phyloP scores from a whole-genome alignment of 2,329 filamentous ascomycete species.

The Fusarium acutatum region DNA sequence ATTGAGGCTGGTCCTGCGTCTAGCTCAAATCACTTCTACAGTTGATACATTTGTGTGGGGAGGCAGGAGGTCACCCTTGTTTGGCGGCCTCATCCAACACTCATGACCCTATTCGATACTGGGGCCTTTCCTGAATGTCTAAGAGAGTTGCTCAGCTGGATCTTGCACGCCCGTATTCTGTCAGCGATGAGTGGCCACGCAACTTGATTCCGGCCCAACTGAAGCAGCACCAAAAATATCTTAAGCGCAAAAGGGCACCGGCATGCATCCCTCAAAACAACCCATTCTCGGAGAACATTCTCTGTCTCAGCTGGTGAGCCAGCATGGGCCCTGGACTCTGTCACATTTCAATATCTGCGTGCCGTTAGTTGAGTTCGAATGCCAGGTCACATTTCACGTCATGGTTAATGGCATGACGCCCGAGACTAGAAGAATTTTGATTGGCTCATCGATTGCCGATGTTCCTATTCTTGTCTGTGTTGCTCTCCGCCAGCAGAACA shows the following conservation, averaged over 20 bases:
- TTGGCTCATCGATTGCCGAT: background rate
- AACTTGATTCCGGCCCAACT: background rate
- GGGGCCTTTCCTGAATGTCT: background rate
- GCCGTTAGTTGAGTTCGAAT: background rate
- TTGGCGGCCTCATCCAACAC: slow-evolving; percentile 28
- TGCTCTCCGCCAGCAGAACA: background rate
- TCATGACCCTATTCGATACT: slow-evolving; percentile 2
- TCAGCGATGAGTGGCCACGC: background rate
- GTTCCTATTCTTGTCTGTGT: slow-evolving; percentile 26
- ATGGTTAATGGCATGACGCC: background rate
- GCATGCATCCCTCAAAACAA: background rate
- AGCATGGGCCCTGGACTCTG: background rate
- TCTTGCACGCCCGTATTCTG: background rate
- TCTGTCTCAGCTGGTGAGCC: background rate
- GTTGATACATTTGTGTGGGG: slow-evolving; percentile 1
- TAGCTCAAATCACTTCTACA: slow-evolving; percentile 19
- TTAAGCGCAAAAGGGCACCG: background rate
- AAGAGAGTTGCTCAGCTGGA: background rate
- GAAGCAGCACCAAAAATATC: slow-evolving; percentile 6
- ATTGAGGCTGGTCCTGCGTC: slow-evolving; percentile 30
- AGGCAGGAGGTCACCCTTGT: slow-evolving; percentile 2
- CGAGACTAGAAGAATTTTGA: background rate
- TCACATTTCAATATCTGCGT: background rate
- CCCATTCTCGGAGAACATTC: slow-evolving; percentile 5
- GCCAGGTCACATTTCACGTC: background rate